phyloP scores from a whole-genome alignment of 2,329 filamentous ascomycete species.

The Paracoccidioides brasiliensis region DNA sequence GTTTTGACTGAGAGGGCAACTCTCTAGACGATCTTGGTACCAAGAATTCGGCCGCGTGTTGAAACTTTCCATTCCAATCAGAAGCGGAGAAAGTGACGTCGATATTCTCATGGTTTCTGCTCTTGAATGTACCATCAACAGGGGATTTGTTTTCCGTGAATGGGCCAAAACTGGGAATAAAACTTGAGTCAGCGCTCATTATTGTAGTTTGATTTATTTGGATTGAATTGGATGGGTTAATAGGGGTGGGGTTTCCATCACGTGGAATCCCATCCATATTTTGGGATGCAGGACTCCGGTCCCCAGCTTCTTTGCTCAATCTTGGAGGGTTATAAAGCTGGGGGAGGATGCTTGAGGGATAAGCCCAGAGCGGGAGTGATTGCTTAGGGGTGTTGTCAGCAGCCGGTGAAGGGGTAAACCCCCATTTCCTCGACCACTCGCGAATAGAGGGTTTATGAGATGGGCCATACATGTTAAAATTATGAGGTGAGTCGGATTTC shows the following conservation, averaged over 20 bases:
- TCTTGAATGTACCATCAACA: constrained; percentile 17
- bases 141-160: constrained; percentile 6
- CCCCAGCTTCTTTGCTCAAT: background rate
- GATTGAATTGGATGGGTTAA: background rate
- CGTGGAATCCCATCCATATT: background rate
- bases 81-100: constrained; percentile 31
- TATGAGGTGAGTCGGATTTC: background rate
- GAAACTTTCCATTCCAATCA: constrained; percentile 29
- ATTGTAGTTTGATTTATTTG: background rate
- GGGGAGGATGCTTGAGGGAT: constrained; percentile 16
- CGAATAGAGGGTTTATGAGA: constrained; percentile 7
- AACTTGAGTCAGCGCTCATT: constrained; percentile 3
- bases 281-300: background rate
- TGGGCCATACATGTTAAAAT: constrained; percentile 11
- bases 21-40: constrained; percentile 19
- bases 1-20: constrained; percentile 11
- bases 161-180: constrained; percentile 5
- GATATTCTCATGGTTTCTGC: constrained; percentile 22
- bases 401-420: constrained; percentile 5
- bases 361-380: constrained; percentile 15
- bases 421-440: constrained; percentile 12
- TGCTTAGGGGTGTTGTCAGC: constrained; percentile 7
- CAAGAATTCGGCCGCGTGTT: constrained; percentile 24
- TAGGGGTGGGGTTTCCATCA: background rate
- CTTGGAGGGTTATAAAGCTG: constrained; percentile 10